Evolutionary conservation across 2,329 filamentous ascomycete species (phyloP), one percentile per base, ranked within the genome.

Genomic region (Thielaviopsis ethacetica): DNA sequence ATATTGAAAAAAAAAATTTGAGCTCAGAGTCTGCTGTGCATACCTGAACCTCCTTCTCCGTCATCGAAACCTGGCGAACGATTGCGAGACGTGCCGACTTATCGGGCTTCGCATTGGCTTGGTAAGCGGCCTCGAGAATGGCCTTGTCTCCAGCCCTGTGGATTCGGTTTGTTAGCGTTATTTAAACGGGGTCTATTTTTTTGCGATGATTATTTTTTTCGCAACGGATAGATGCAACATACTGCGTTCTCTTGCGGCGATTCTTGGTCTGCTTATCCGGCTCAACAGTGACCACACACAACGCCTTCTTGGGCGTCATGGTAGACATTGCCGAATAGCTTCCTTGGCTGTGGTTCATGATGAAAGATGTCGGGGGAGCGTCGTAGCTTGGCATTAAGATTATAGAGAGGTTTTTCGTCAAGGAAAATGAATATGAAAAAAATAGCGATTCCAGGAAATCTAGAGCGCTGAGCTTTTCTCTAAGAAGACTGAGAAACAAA

Each of bases 41-140:
- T 74, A 95, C 91, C 83, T 96, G 91, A 44, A 96, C 89, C 75
- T 96, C 91, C 71, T 95, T 96, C 74, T 96, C 91, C 64, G 88
- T 91, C 63, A 97, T 78, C 24, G 88, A 86, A 62, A 96, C 90
- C 71, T 84, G 86, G 72, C 82, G 81, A 62, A 94, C 88, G 63
- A 97, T 90, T 61, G 85, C 84, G 53, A 88, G 79, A 73, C 91
- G 88, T 70, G 88, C 86, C 59, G 83, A 79, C 73, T 95, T 96
- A 74, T 95, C 91, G 38, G 91, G 91, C 71, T 95, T 96, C 6
- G 88, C 82, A 69, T 96, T 94, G 62, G 77, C 80, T 65, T 81
- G 79, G 68, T 95, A 96, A 61, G 91, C 89, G 41, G 86, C 79
- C 71, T 96, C 91, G 62, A 96, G 83, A 57, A 94, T 81, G 57